Percentiles rank a stretch among this genome's conserved stretches.
Evolutionary conservation across 2,329 filamentous ascomycete genomes (phyloP).

Genomic region (Cladophialophora immunda): DNA sequence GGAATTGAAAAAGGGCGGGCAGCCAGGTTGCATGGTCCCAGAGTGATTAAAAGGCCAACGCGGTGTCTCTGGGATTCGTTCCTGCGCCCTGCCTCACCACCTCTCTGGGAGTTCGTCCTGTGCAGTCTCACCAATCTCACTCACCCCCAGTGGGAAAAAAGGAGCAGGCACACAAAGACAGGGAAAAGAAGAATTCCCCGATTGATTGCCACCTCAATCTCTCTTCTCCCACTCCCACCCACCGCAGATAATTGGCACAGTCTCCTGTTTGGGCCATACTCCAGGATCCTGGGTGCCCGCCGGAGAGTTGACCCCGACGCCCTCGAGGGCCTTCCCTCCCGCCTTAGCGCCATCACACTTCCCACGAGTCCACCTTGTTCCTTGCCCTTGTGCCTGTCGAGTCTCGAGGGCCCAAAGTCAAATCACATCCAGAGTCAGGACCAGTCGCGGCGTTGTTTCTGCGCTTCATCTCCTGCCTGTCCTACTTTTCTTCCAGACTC

Average conservation of each 20-base stretch:
- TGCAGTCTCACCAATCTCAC: slow-evolving; percentile 1
- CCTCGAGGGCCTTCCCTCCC: slow-evolving; percentile 16
- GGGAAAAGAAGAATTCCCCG: neutral
- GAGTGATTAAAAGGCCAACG: neutral
- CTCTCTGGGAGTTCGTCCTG: neutral
- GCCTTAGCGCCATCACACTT: slow-evolving; percentile 29
- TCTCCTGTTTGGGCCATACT: neutral
- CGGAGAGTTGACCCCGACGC: slow-evolving; percentile 16
- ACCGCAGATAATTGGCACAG: neutral
- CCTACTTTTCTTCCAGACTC: slow-evolving; percentile 9
- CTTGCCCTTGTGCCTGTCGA: slow-evolving; percentile 19
- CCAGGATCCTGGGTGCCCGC: slow-evolving; percentile 14
- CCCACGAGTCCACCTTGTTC: slow-evolving; percentile 23
- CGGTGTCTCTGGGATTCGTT: neutral
- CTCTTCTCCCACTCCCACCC: slow-evolving; percentile 1
- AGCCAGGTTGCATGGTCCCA: slow-evolving; percentile 15
- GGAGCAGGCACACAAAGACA: neutral
- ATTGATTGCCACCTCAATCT: slow-evolving; percentile 6
- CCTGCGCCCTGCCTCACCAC: neutral
- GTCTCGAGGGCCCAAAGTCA: slow-evolving; percentile 13
- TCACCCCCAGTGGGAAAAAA: neutral
- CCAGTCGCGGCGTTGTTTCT: slow-evolving; percentile 7
- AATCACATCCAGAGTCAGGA: slow-evolving; percentile 13
- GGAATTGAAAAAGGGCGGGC: slow-evolving; percentile 6
- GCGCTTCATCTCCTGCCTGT: neutral